Base-by-base conservation (phyloP, 2,329 filamentous ascomycete species). In the Aspergillus nomiae region DNA sequence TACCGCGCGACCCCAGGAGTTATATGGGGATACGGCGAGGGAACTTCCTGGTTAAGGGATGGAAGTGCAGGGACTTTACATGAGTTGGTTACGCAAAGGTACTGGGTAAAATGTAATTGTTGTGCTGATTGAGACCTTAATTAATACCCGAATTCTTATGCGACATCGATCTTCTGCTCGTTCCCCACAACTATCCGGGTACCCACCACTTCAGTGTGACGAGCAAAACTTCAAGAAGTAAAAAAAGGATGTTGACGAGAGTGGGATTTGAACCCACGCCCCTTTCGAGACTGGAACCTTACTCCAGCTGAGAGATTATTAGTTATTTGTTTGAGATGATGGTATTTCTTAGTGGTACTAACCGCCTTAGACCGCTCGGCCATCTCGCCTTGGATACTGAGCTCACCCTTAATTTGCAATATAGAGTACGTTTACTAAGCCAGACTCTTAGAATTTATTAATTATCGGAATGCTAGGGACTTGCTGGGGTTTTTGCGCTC, bases 281-380 rank as follows among this genome's bases (percentile, higher is more conserved):
- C 51, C 51, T 55, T 55, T 55, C 51, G 51, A 55, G 51, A 55
- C 51, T 55, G 51, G 51, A 55, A 55, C 51, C 51, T 55, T 55
- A 55, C 51, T 55, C 51, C 51, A 55, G 51, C 51, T 36, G 34
- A 36, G 34, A 36, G 34, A 14, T 36, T 36, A 36, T 36, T 36
- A 36, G 34, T 36, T 11, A 36, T 14, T 12, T 12, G 34, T 36
- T 36, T 5, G 11, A 14, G 1, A 14, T 5, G 34, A 36, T 14
- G 34, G 12, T 14, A 14, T 36, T 28, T 28, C 4, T 5, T 36
- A 36, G 34, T 36, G 11, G 34, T 36, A 36, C 34, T 36, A 36
- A 36, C 34, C 34, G 51, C 51, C 51, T 55, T 55, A 8, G 51
- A 55, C 51, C 51, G 51, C 51, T 55, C 51, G 51, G 51, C 51